phyloP scores from a whole-genome alignment of 495 filamentous ascomycete species.

The Opeltia flavorubescens region DNA sequence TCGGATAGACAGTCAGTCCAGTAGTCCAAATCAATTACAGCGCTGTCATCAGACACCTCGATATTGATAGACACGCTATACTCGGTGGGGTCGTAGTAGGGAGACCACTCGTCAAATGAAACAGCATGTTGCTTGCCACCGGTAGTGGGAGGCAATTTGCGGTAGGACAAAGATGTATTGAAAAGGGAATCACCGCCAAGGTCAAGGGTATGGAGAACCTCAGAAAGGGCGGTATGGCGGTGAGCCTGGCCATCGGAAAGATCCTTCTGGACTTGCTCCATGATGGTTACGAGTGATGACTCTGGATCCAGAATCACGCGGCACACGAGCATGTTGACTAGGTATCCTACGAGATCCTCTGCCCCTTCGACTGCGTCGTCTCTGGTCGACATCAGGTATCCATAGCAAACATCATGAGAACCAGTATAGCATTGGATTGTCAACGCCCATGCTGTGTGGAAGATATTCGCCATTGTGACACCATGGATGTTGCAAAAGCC shows the following conservation, averaged over 20 bases:
- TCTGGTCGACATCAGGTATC: constrained; percentile 37
- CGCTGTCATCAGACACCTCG: constrained; percentile 31
- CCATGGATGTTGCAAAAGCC: constrained; percentile 30
- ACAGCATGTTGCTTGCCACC: constrained; percentile 19
- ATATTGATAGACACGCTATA: constrained; percentile 41
- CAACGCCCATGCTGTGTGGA: constrained; percentile 41
- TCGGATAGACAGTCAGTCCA: constrained; percentile 38
- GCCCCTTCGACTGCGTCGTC: constrained; percentile 32
- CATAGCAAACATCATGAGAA: constrained; percentile 38
- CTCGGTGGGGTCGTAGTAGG: constrained; percentile 42
- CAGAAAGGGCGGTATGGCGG: constrained; percentile 35
- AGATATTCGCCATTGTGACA: constrained; percentile 36
- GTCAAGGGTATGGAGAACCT: constrained; percentile 36
- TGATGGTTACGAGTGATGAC: constrained; percentile 17
- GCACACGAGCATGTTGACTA: constrained; percentile 41
- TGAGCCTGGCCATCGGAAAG: constrained; percentile 34
- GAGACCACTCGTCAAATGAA: constrained; percentile 24
- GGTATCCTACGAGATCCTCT: constrained; percentile 35
- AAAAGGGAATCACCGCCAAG: constrained; percentile 25
- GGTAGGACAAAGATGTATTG: constrained; percentile 33
- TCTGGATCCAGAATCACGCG: constrained; percentile 26
- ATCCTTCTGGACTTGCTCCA: constrained; percentile 33
- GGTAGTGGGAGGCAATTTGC: constrained; percentile 22
- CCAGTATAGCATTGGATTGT: constrained; percentile 34
- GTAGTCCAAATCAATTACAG: constrained; percentile 38